These are phyloP conservation scores for Puya raimondii DNA, from an alignment of 176 grass and related monocot genomes.

Conservation along the genomic window DNA sequence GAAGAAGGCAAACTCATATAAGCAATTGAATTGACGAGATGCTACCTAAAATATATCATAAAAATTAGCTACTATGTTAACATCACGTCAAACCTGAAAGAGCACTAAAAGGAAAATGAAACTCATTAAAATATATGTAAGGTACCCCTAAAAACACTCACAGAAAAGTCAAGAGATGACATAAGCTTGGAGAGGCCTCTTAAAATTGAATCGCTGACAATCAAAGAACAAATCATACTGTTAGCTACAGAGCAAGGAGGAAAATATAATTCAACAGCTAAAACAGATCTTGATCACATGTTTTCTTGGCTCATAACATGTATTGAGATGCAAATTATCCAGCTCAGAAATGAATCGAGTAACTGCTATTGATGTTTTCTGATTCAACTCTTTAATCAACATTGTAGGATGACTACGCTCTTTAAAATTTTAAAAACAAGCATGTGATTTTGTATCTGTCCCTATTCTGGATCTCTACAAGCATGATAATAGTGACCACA, in stretches of 20 bases:
- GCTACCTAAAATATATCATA: slow-evolving; percentile 53
- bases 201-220: slow-evolving; percentile 56
- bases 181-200: slow-evolving; percentile 66
- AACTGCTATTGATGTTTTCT: too few species aligned
- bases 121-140: slow-evolving; percentile 20
- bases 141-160: slow-evolving; percentile 23
- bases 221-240: slow-evolving; percentile 26
- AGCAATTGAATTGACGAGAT: slow-evolving; percentile 47
- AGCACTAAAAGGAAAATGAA: neutral
- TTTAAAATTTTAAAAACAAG: neutral
- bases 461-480: neutral
- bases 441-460: neutral
- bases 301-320: neutral
- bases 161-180: slow-evolving; percentile 56
- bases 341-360: too few species aligned
- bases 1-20: slow-evolving; percentile 97
- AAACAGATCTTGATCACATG: neutral
- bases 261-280: slow-evolving; percentile 8
- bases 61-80: slow-evolving; percentile 16
- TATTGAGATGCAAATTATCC: too few species aligned
- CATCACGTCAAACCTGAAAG: neutral
- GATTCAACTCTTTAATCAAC: neutral
- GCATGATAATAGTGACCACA: neutral
- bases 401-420: neutral
- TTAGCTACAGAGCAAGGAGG: slow-evolving; percentile 18